Evolutionary conservation across 352 stramenopile species (phyloP), one percentile per base, ranked within the genome.

Genomic region (Peronospora belbahrii): DNA sequence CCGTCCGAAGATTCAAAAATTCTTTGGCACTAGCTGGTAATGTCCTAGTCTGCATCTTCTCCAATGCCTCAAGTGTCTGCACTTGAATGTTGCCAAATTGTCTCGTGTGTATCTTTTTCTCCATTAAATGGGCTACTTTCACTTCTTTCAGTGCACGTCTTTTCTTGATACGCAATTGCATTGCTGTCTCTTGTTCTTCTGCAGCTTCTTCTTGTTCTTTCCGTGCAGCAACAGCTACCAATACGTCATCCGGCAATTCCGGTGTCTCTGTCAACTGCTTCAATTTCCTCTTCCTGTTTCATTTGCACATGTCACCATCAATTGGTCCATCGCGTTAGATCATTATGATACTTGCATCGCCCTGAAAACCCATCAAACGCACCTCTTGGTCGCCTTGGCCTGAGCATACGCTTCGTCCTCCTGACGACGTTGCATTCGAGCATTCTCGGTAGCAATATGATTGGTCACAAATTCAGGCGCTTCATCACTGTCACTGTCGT

Each of bases 401-500:
- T 70, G 67, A 20, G 47, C 55, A 30, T 56, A 56, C 33, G 71
- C 78, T 33, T 76, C 64, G 15, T 78, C 40, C 42, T 88, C 72
- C 20, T 80, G 62, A 13, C 58, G 72, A 28, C 65, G 62, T 50
- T 65, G 68, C 39, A 67, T 56, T 31, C 71, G 56, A 40, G 56
- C 74, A 54, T 82, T 58, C 50, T 84, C 45, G 56, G 70, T 56
- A 19, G 79, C 79, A 43, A 50, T 86, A 41, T 70, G 63, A 59
- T 87, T 91, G 41, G 72, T 81, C 46, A 91, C 70, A 27, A 83
- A 70, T 49, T 91, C 79, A 18, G 79, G 79, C 19, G 79, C 76
- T 52, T 88, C 79, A 46, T 88, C 78, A 36, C 59, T 62, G 33
- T 88, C 76, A 53, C 69, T 83, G 32, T 75, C 62, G 39, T 67